A percentile compares a stretch with the other conserved stretches of the same genome.
Evolutionary conservation across 2,329 filamentous ascomycete genomes (phyloP).

Genomic region (Ophiostoma perfectum): DNA sequence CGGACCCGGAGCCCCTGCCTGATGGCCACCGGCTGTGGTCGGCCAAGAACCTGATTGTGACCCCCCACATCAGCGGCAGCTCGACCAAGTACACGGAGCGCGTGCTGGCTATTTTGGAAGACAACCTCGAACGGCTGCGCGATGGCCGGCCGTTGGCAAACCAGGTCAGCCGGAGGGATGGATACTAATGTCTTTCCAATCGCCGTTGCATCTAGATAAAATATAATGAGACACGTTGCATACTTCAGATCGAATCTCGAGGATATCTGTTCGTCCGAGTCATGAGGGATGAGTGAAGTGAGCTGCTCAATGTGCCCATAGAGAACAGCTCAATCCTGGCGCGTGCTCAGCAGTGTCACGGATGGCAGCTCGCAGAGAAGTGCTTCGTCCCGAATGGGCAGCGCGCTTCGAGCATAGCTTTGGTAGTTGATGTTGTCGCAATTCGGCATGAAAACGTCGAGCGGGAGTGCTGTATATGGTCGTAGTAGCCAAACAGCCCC

Average conservation of each 20-base stretch:
- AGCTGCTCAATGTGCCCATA: too few species aligned
- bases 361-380: background rate
- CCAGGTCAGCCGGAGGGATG: constrained; percentile 26
- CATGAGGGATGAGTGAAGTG: too few species aligned
- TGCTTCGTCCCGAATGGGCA: background rate
- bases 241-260: too few species aligned
- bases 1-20: constrained; percentile 72
- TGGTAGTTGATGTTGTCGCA: background rate
- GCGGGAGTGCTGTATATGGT: background rate
- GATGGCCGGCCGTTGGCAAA: constrained; percentile 26
- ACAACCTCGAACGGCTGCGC: constrained; percentile 35
- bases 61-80: constrained; percentile 45
- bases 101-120: constrained; percentile 39
- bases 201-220: too few species aligned
- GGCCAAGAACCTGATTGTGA: constrained; percentile 62
- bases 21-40: constrained; percentile 63
- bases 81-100: constrained; percentile 40
- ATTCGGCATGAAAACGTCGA: background rate
- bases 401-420: too few species aligned
- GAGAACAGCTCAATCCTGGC: too few species aligned
- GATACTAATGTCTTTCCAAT: constrained; percentile 21
- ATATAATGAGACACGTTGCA: too few species aligned
- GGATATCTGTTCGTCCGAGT: too few species aligned
- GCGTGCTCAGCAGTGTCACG: background rate
- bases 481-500: background rate